Base-by-base conservation (phyloP, 73 alveolate genomes). In the Paramecium caudatum region DNA sequence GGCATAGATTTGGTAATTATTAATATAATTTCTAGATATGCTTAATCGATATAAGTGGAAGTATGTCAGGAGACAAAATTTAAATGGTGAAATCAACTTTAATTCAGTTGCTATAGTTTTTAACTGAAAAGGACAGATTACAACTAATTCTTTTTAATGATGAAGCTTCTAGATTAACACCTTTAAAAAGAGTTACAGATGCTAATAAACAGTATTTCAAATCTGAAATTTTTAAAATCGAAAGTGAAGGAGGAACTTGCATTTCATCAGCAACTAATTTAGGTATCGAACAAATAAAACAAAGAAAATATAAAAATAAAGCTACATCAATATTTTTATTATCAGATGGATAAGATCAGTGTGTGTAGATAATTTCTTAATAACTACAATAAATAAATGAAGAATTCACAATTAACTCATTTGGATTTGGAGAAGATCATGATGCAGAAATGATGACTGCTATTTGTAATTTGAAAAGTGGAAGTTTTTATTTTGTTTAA, bases 391-490 rank as follows among this genome's bases (percentile, higher is more conserved):
- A 90, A 80, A 47, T 47, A 15, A n/a, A 45, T 87, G 37, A 62
- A 49, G 61, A 61, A 63, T 32, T 92, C 70, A 47, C 78, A 92
- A 46, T 50, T 90, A 21, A 94, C 84, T 48, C 97, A 37, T 94
- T 94, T 94, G 97, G 97, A 0, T 94, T 91, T 88, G 97, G 97
- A 5, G 90, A 74, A 0, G 96, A 94, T 87, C 94, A 94, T 92
- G 97, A 94, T 63, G 95, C 95, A 6, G 55, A 70, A 19, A 47
- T 94, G 36, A 91, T 94, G 95, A 87, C 87, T 36, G 82, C 68
- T 61, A 63, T 94, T 23, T 91, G 95, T 47, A 82, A 55, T 47
- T 27, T 88, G 15, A 92, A 92, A 82, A 93, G 92, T 82, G 97
- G 97, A 3, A 36, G 92, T 0, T 94, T 94, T 78, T 94, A 91